These are phyloP conservation scores for Delonix regia DNA, from an alignment of 306 rosid genomes.

Conservation along the genomic window DNA sequence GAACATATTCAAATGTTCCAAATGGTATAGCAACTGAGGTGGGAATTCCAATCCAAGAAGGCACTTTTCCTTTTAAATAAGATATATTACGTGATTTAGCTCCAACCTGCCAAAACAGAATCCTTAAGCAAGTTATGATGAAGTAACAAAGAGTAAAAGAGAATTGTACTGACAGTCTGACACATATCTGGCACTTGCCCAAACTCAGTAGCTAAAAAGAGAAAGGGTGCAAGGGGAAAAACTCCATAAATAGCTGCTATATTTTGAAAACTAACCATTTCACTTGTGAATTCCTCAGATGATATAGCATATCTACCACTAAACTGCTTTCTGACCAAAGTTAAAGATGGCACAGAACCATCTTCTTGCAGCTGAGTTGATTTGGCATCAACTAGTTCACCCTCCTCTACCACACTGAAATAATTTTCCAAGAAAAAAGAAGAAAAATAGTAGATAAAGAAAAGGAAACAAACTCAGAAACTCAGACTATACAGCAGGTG, in stretches of 20 bases:
- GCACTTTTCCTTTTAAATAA: constrained; percentile 86
- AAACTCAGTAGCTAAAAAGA: constrained; percentile 24
- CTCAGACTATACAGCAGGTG: constrained; percentile 11
- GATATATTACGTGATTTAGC: constrained; percentile 96
- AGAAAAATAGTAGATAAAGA: constrained; percentile 16
- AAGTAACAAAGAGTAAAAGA: constrained; percentile 17
- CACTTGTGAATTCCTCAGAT: constrained; percentile 87
- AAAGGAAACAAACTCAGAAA: constrained; percentile 15
- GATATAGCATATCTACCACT: constrained; percentile 89
- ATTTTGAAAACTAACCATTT: constrained; percentile 66
- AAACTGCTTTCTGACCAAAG: constrained; percentile 81
- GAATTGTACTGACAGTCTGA: neutral
- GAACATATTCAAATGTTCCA: constrained; percentile 89
- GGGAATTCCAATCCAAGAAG: constrained; percentile 94
- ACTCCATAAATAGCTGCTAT: constrained; percentile 26
- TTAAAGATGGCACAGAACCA: constrained; percentile 51
- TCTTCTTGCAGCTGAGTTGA: constrained; percentile 49
- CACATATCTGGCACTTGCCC: neutral
- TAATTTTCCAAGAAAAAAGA: constrained; percentile 28
- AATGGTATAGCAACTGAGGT: constrained; percentile 97
- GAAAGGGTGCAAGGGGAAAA: neutral
- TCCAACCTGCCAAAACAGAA: constrained; percentile 74
- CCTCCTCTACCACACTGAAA: constrained; percentile 79
- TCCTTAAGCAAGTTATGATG: constrained; percentile 24
- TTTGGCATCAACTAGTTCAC: constrained; percentile 59